These are phyloP conservation scores for Fonsecaea nubica DNA, from an alignment of 2,329 filamentous ascomycete species.

Conservation along the genomic window DNA sequence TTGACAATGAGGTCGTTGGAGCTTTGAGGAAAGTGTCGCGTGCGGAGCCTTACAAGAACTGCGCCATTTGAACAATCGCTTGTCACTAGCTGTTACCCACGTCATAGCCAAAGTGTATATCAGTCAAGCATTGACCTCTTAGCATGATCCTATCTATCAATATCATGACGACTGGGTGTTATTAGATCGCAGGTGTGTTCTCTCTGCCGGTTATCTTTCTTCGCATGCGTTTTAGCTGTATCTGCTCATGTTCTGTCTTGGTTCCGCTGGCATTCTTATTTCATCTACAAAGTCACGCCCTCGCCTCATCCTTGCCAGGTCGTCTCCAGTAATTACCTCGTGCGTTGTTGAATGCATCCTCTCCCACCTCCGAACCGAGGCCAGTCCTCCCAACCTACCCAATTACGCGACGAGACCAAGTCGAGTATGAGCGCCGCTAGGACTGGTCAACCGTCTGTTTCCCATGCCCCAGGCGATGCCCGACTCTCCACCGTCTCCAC, in stretches of 20 bases:
- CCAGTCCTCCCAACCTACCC: constrained; percentile 17
- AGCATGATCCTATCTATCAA: not conserved
- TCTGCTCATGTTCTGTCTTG: constrained; percentile 2
- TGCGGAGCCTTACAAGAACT: constrained; percentile 1
- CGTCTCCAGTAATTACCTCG: not conserved
- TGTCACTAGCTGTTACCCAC: constrained; percentile 1
- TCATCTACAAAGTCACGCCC: not conserved
- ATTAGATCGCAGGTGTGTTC: not conserved
- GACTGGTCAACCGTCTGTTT: constrained; percentile 7
- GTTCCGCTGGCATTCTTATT: not conserved
- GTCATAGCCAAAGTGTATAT: constrained; percentile 15
- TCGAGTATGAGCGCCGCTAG: constrained; percentile 18
- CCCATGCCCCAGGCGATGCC: constrained; percentile 2
- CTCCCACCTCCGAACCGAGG: constrained; percentile 37
- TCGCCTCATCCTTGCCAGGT: not conserved
- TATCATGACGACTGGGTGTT: not conserved
- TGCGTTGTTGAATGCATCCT: constrained; percentile 36
- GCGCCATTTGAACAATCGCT: not conserved
- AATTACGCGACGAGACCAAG: constrained; percentile 29
- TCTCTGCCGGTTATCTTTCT: not conserved
- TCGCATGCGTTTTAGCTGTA: not conserved
- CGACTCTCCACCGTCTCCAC: constrained; percentile 14
- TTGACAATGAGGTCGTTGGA: not conserved
- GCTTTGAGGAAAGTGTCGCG: constrained; percentile 1
- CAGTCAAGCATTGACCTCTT: constrained; percentile 5